phyloP scores from a whole-genome alignment of 345 rosid genomes.

The Citrus maxima region DNA sequence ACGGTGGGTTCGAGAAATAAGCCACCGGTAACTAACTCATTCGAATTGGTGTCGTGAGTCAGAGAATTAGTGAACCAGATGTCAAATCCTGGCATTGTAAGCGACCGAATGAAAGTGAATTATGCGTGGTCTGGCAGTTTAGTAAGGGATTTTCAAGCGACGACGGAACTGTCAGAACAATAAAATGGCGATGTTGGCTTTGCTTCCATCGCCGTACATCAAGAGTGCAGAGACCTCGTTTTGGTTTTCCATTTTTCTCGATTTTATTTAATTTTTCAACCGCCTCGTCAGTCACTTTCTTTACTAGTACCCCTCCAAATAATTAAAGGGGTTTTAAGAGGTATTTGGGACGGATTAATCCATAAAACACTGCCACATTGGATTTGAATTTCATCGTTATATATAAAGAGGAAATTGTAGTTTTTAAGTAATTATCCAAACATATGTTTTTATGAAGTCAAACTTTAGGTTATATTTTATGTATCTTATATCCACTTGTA shows the following conservation, averaged over 20 bases:
- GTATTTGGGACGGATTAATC: no score
- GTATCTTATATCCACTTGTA: no score
- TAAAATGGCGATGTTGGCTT: conserved; percentile 18
- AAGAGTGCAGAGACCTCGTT: background rate
- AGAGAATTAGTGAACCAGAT: conserved; percentile 20
- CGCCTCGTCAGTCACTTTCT: no score
- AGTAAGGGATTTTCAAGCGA: background rate
- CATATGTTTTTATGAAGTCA: no score
- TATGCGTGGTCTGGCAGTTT: background rate
- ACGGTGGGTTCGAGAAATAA: conserved; percentile 52
- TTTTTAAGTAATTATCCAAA: no score
- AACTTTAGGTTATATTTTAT: no score
- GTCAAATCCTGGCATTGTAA: conserved; percentile 33
- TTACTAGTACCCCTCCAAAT: no score
- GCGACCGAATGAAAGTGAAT: background rate
- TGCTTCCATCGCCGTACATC: conserved; percentile 33
- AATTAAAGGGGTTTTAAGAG: no score
- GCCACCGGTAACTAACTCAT: conserved; percentile 42
- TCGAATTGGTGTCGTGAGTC: conserved; percentile 16
- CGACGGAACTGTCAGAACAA: background rate
- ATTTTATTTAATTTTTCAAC: background rate
- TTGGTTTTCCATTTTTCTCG: background rate
- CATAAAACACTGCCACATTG: no score
- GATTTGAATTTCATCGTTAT: no score
- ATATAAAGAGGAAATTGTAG: no score